Percentiles rank a stretch among this genome's conserved stretches.
Conservation (phyloP, 352 stramenopile genomes). For the Thalassiosira livingstoniorum region DNA sequence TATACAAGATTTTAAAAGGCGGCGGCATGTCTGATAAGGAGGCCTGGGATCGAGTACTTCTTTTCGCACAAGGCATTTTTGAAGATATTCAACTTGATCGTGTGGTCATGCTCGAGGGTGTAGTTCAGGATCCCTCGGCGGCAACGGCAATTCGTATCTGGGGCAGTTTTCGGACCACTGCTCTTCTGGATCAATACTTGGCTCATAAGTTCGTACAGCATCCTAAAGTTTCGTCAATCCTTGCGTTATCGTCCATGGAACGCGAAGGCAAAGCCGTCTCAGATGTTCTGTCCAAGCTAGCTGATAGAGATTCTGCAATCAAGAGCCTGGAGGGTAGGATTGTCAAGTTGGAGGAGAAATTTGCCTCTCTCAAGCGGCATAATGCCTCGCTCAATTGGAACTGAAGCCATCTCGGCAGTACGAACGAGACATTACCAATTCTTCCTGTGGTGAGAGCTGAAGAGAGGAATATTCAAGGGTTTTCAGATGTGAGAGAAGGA, state of each 20-base stretch:
- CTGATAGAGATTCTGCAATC: neutral
- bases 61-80: neutral
- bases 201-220: neutral
- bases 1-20: conserved; percentile 8
- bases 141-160: neutral
- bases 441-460: no score
- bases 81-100: neutral
- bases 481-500: no score
- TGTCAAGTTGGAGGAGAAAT: neutral
- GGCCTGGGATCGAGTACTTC: neutral
- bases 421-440: no score
- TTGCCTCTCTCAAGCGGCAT: neutral
- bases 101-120: neutral
- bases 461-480: no score
- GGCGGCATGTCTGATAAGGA: conserved; percentile 13
- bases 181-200: conserved; percentile 3
- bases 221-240: conserved; percentile 15
- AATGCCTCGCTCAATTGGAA: no score
- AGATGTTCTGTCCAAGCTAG: neutral
- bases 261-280: neutral
- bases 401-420: no score
- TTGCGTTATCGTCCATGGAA: neutral
- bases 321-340: neutral
- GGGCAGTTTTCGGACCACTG: neutral
- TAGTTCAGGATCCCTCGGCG: no score